Evolutionary conservation across 768 basidiomycete genomes (phyloP), one percentile per base, ranked within the genome.

Genomic region (Bullera alba): DNA sequence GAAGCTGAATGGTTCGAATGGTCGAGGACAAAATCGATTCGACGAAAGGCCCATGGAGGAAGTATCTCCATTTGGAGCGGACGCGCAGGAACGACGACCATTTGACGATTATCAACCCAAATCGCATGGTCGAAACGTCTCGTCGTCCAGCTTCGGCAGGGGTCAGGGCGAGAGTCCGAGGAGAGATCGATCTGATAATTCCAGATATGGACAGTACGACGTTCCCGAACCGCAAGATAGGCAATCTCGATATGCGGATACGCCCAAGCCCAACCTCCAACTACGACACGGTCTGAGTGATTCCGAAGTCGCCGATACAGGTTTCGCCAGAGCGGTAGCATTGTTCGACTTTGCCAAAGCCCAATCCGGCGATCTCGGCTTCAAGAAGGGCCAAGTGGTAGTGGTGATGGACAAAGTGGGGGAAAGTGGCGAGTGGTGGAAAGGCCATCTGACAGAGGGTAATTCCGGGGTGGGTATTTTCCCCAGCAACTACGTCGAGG

Each of bases 301-400:
- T 7, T 38, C 27, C 29, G 57, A 55, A 58, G 72, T 44, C 26
- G 74, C 51, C 12, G 72, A 81, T 58, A n/a, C n/a, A n/a, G 65
- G 73, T 0, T 73, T 77, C 55, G 79, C 78, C 16, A 58, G 75
- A 23, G 85, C 82, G 15, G 78, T 79, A 44, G 83, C 87, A 12
- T 70, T 84, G 23, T 92, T 83, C 70, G 82, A 86, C 63, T 92
- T 85, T 67, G 73, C 75, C 22, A 79, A 86, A 23, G 81, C 83
- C 8, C 86, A 85, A 21, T 79, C 83, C 42, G 88, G 86, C 57
- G 89, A 91, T 72, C 72, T 92, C 49, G 77, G 74, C 39, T 52
- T 72, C 25, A 58, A 67, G 84, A 86, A 85, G 74, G 86, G 84
- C 23, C 69, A 74, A 32, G 69, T 65, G 3, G 83, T 92, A 15